phyloP scores from a whole-genome alignment of 768 basidiomycete species.

The Kwoniella bestiolae region DNA sequence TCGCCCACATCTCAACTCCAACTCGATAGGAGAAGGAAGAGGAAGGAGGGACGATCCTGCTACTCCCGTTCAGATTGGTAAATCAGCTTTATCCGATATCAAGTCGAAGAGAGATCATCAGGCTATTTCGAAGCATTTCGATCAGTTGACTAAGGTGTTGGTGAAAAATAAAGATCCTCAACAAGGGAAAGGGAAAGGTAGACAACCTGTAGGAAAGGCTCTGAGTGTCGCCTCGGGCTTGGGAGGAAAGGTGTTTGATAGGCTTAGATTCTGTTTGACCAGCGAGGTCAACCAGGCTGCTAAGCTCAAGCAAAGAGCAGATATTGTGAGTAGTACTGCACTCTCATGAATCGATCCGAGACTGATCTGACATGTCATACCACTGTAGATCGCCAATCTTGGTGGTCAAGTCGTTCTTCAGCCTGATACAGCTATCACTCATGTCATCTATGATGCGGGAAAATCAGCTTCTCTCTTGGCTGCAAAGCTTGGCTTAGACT shows the following conservation, averaged over 20 bases:
- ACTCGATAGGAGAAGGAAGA: conserved; percentile 19
- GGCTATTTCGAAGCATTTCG: conserved; percentile 38
- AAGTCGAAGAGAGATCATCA: conserved; percentile 34
- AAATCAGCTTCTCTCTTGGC: conserved; percentile 28
- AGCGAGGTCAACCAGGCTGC: conserved; percentile 27
- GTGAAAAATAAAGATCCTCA: conserved; percentile 4
- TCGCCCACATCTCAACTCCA: neutral
- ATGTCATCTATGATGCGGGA: conserved; percentile 41
- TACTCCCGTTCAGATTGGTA: conserved; percentile 42
- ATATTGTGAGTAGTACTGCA: conserved; percentile 30
- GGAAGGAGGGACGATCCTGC: conserved; percentile 32
- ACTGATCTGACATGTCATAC: neutral
- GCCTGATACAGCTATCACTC: conserved; percentile 48
- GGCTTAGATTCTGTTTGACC: conserved; percentile 43
- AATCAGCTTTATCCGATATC: conserved; percentile 14
- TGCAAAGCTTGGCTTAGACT: conserved; percentile 33
- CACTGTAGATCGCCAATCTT: conserved; percentile 33
- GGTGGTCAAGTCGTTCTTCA: conserved; percentile 39
- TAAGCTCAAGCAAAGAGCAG: conserved; percentile 38
- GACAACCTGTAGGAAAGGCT: neutral
- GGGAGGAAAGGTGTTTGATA: conserved; percentile 39
- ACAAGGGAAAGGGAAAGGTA: neutral
- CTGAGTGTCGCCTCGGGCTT: conserved; percentile 10
- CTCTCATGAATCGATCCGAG: neutral
- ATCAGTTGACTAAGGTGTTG: conserved; percentile 28